Evolutionary conservation across 192 early-diverging fungal genomes (phyloP).

Genomic region (Geranomyces michiganensis): DNA sequence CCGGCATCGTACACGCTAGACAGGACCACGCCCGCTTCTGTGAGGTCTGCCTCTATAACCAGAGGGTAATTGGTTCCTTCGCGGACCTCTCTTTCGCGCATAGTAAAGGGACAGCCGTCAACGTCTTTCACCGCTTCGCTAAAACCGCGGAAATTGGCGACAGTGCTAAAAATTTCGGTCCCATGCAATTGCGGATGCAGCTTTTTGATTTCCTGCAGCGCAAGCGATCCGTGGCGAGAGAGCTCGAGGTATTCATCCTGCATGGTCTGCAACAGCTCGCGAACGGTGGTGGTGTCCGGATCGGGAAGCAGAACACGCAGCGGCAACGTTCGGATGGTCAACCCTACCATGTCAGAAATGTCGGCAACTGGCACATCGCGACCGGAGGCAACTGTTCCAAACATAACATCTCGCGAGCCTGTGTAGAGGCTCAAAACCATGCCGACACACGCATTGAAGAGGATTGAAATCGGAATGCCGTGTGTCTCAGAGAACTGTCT

Average conservation of each 20-base stretch:
- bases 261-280: background rate
- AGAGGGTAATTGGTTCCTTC: background rate
- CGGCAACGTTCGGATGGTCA: background rate
- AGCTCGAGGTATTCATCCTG: background rate
- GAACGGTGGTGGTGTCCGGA: background rate
- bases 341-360: background rate
- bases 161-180: background rate
- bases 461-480: too few relatives aligned
- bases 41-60: background rate
- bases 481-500: too few relatives aligned
- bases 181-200: background rate
- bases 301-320: background rate
- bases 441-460: background rate
- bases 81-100: too few relatives aligned
- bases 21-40: background rate
- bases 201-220: background rate
- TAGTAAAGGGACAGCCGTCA: too few relatives aligned
- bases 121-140: too few relatives aligned
- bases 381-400: background rate
- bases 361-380: background rate
- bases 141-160: slow-evolving; percentile 5
- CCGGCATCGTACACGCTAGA: background rate
- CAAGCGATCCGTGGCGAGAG: background rate
- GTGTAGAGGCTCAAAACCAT: background rate
- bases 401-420: background rate